Conservation (phyloP, 352 stramenopile species). For the Globisporangium paddicum region DNA sequence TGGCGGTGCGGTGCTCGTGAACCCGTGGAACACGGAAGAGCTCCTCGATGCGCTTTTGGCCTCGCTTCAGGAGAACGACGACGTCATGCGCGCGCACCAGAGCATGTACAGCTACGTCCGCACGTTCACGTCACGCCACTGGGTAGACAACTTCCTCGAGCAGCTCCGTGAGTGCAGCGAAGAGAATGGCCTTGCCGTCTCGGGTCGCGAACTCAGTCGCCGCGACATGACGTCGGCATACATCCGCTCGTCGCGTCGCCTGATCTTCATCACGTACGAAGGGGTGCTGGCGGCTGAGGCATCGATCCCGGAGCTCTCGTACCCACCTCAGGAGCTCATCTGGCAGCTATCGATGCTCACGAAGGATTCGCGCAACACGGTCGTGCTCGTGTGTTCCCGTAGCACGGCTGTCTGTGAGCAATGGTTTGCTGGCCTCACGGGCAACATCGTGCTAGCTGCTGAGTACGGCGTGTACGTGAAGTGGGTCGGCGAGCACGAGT, state of each 20-base stretch:
- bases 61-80: constrained; percentile 54
- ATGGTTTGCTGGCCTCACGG: constrained; percentile 66
- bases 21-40: constrained; percentile 86
- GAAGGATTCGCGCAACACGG: constrained; percentile 65
- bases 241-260: constrained; percentile 48
- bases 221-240: constrained; percentile 87
- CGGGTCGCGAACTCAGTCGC: constrained; percentile 68
- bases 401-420: constrained; percentile 73
- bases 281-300: constrained; percentile 77
- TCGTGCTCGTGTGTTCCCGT: constrained; percentile 68
- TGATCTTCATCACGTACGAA: constrained; percentile 91
- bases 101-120: constrained; percentile 83
- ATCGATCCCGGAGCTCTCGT: constrained; percentile 85
- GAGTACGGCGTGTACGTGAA: constrained; percentile 84
- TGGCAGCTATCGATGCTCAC: constrained; percentile 84
- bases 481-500: constrained; percentile 52
- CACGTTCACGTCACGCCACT: constrained; percentile 70
- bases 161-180: constrained; percentile 74
- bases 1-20: constrained; percentile 76
- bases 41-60: constrained; percentile 46
- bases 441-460: constrained; percentile 61
- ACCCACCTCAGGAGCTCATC: constrained; percentile 76
- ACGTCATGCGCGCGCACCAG: constrained; percentile 69
- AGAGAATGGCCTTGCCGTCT: constrained; percentile 63
- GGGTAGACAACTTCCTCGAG: constrained; percentile 77